phyloP scores from a whole-genome alignment of 2,329 filamentous ascomycete genomes.

The Arthrobotrys sinensis region DNA sequence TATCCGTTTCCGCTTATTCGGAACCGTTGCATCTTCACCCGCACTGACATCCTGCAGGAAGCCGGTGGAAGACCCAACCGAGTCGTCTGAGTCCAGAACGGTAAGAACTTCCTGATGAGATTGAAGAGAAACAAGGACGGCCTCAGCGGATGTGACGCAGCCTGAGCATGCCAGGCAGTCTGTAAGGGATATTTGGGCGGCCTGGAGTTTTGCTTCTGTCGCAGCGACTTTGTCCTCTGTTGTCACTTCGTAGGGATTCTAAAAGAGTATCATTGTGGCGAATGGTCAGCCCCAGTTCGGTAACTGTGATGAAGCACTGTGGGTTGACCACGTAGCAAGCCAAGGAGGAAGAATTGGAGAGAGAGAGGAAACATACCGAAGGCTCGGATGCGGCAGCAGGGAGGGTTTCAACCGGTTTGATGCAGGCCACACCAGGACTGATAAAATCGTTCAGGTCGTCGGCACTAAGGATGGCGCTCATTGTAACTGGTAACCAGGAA shows the following conservation, averaged over 20 bases:
- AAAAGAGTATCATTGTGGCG: slow-evolving; percentile 39
- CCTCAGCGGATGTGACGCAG: slow-evolving; percentile 96
- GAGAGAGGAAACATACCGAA: slow-evolving; percentile 67
- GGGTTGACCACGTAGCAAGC: slow-evolving; percentile 47
- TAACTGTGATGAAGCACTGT: slow-evolving; percentile 45
- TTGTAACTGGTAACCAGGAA: slow-evolving; percentile 68
- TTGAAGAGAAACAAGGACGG: slow-evolving; percentile 94
- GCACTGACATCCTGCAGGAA: slow-evolving; percentile 70
- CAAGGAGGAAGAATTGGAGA: slow-evolving; percentile 39
- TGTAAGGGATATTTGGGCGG: slow-evolving; percentile 93
- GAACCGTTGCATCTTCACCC: slow-evolving; percentile 67
- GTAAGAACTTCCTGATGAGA: slow-evolving; percentile 91
- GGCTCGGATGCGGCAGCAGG: slow-evolving; percentile 73
- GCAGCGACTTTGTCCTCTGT: slow-evolving; percentile 83
- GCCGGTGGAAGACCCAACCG: slow-evolving; percentile 61
- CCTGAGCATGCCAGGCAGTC: slow-evolving; percentile 98
- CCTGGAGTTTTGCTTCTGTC: slow-evolving; percentile 72
- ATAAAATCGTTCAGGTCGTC: slow-evolving; percentile 99
- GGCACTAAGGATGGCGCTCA: slow-evolving; percentile 97
- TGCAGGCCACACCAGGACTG: slow-evolving; percentile 95
- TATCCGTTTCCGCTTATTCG: slow-evolving; percentile 69
- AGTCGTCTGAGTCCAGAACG: slow-evolving; percentile 71
- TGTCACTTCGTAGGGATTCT: slow-evolving; percentile 85
- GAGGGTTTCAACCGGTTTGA: slow-evolving; percentile 95
- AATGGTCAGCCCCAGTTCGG: slow-evolving; percentile 50